These are phyloP conservation scores for Sphaerosporella brunnea DNA, from an alignment of 495 filamentous ascomycete genomes.

Conservation along the genomic window DNA sequence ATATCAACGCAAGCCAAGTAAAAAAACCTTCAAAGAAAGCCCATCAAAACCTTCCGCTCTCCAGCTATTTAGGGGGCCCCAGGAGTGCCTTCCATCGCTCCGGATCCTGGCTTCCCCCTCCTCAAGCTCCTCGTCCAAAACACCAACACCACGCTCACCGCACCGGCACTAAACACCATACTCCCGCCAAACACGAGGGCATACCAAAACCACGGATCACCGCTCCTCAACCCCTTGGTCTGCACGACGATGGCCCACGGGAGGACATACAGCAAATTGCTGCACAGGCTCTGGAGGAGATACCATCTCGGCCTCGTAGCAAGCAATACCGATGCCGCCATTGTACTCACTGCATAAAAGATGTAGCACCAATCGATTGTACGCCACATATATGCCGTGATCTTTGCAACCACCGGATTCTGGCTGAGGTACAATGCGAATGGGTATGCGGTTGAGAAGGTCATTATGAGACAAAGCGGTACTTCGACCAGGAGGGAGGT, in stretches of 20 bases:
- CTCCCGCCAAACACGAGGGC: slow-evolving; percentile 51
- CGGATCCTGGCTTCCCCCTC: too few relatives aligned
- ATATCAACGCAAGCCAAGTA: too few relatives aligned
- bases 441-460: slow-evolving; percentile 36
- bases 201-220: slow-evolving; percentile 49
- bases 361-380: slow-evolving; percentile 61
- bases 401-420: slow-evolving; percentile 37
- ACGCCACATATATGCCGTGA: slow-evolving; percentile 53
- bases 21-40: too few relatives aligned
- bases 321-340: slow-evolving; percentile 45
- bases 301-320: slow-evolving; percentile 52
- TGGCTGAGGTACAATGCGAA: slow-evolving; percentile 46
- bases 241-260: slow-evolving; percentile 50
- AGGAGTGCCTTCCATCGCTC: too few relatives aligned
- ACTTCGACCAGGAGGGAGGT: slow-evolving; percentile 42
- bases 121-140: slow-evolving; percentile 41
- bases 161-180: slow-evolving; percentile 47
- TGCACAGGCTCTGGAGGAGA: slow-evolving; percentile 39
- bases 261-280: slow-evolving; percentile 49
- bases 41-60: too few relatives aligned
- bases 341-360: slow-evolving; percentile 49
- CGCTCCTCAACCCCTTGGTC: slow-evolving; percentile 30
- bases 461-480: slow-evolving; percentile 44
- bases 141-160: slow-evolving; percentile 33
- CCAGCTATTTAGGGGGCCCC: too few relatives aligned